Conservation (phyloP, 768 basidiomycete species). For the Sutorius australiensis region DNA sequence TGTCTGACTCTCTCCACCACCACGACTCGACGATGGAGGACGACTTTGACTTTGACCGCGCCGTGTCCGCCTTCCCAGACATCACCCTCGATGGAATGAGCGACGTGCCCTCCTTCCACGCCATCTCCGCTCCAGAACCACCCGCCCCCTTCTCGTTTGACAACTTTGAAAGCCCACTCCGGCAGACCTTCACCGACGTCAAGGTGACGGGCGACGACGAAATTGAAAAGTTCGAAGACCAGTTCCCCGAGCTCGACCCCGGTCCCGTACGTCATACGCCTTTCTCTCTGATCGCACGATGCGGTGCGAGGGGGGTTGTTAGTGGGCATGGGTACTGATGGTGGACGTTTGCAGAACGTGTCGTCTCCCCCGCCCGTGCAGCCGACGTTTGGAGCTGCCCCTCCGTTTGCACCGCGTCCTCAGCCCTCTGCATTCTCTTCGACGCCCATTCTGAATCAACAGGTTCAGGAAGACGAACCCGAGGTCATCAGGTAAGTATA, state of each 20-base stretch:
- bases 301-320: slow-evolving; percentile 13
- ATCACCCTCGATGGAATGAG: slow-evolving; percentile 68
- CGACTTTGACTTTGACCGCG: slow-evolving; percentile 76
- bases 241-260: slow-evolving; percentile 78
- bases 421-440: slow-evolving; percentile 67
- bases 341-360: slow-evolving; percentile 25
- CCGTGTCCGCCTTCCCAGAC: slow-evolving; percentile 82
- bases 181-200: slow-evolving; percentile 46
- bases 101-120: slow-evolving; percentile 47
- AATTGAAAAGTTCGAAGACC: slow-evolving; percentile 78
- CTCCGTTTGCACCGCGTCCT: slow-evolving; percentile 73
- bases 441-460: slow-evolving; percentile 70
- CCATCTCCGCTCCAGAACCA: slow-evolving; percentile 29
- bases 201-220: slow-evolving; percentile 84
- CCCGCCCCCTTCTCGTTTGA: slow-evolving; percentile 60
- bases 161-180: slow-evolving; percentile 53
- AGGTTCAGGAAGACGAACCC: slow-evolving; percentile 74
- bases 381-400: slow-evolving; percentile 44
- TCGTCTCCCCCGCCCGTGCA: slow-evolving; percentile 29
- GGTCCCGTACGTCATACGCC: slow-evolving; percentile 40
- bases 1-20: background rate
- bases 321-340: background rate
- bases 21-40: slow-evolving; percentile 24
- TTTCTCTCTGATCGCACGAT: background rate
- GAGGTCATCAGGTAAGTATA: slow-evolving; percentile 72